phyloP scores from a whole-genome alignment of 352 stramenopile species.

The Pythium sp. region DNA sequence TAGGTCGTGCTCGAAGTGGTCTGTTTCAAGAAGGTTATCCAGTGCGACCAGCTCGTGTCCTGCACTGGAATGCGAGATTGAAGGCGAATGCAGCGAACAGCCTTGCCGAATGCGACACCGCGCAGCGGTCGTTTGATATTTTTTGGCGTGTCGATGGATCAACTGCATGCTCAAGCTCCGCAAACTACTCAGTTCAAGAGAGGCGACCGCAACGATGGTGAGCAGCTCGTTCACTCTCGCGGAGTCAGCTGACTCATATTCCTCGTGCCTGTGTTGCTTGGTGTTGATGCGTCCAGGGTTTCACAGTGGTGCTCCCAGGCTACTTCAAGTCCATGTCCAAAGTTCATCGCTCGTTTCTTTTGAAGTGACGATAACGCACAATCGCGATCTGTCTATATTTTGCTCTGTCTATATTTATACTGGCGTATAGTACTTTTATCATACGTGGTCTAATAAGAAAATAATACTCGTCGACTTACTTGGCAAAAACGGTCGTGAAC shows the following conservation, averaged over 20 bases:
- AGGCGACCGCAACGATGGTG: conserved; percentile 23
- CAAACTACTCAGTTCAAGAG: conserved; percentile 55
- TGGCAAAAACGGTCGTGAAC: conserved; percentile 32
- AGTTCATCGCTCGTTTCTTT: background rate
- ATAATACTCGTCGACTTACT: conserved; percentile 11
- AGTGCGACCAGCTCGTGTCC: conserved; percentile 41
- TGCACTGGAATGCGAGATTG: conserved; percentile 38
- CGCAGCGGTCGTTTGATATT: conserved; percentile 33
- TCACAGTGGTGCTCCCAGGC: no score
- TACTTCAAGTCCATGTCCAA: no score
- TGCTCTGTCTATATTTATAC: conserved; percentile 3
- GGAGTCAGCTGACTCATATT: background rate
- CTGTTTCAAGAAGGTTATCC: conserved; percentile 35
- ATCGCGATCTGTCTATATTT: background rate
- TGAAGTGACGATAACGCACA: background rate
- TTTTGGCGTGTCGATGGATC: conserved; percentile 59
- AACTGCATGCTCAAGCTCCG: conserved; percentile 68
- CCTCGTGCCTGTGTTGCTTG: no score
- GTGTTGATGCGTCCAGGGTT: no score
- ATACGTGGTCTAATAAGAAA: conserved; percentile 12
- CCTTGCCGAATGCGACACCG: conserved; percentile 43
- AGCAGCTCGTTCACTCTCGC: conserved; percentile 43
- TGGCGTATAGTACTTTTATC: conserved; percentile 2
- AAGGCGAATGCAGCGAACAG: conserved; percentile 26
- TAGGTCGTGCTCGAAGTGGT: no score